These are phyloP conservation scores for Gracilaria domingensis DNA, from an alignment of 23 red algal genomes.

Conservation along the genomic window DNA sequence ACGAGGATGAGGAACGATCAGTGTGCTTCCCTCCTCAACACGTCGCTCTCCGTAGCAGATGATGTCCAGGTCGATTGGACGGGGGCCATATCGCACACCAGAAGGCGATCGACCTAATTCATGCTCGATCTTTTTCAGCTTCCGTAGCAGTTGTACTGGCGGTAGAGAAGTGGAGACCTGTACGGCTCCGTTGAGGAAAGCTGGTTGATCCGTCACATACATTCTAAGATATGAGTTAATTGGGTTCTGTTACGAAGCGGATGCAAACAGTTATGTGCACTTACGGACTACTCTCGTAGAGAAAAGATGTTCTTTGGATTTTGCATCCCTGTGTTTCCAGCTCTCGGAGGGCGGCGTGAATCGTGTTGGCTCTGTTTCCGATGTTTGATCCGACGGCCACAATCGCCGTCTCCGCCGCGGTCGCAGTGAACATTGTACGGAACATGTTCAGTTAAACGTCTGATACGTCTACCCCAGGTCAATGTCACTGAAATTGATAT, in stretches of 20 bases:
- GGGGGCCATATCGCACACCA: constrained; percentile 74
- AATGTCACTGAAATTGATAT: too few species aligned
- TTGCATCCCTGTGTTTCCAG: neutral
- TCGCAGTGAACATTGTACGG: neutral
- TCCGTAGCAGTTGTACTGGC: constrained; percentile 67
- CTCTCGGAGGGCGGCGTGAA: constrained; percentile 31
- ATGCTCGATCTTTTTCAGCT: constrained; percentile 79
- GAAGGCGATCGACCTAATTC: constrained; percentile 35
- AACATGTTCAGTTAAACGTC: neutral
- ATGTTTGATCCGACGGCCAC: constrained; percentile 66
- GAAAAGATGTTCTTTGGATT: constrained; percentile 52
- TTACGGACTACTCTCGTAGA: constrained; percentile 75
- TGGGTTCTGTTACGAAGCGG: neutral
- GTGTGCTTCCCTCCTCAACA: neutral
- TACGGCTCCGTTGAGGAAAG: constrained; percentile 87
- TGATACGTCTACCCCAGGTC: too few species aligned
- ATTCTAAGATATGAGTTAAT: constrained; percentile 40
- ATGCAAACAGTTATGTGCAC: constrained; percentile 6
- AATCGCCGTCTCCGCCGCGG: neutral
- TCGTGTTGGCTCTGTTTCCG: constrained; percentile 39
- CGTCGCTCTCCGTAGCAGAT: constrained; percentile 64
- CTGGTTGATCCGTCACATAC: constrained; percentile 81
- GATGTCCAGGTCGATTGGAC: constrained; percentile 93
- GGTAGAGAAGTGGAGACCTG: constrained; percentile 57
- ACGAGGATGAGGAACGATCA: constrained; percentile 88